Base-by-base conservation (phyloP, 306 rosid genomes). In the Glycine tomentella region DNA sequence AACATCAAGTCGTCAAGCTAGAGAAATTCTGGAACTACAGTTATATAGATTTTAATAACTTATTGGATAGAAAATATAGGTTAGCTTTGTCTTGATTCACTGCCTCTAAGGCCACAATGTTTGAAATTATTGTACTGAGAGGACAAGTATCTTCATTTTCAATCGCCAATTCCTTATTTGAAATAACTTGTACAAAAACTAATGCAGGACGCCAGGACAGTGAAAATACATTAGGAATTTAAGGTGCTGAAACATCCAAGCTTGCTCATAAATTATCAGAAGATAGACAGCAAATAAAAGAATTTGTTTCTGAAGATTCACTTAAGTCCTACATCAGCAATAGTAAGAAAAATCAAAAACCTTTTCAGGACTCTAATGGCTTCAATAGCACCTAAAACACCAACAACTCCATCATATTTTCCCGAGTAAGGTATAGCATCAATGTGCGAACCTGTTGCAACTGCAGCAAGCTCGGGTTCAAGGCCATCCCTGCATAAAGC, bases 401-500 rank as follows among this genome's bases (percentile, higher is more conserved):
- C 99, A 69, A 95, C 90, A 59, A 95, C 98, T 56, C 99, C 99
- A 64, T 95, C 99, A 74, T 93, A 95, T 89, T 93, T 95, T 77
- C 99, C 98, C 11, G 98, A 93, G 90, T 88, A 95, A 63, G 98
- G 98, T 84, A 95, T 93, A 36, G 99, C 99, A 88, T 95, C 99
- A 53, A 90, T 87, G 90, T 95, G 99, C 4, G 99, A 95, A 73
- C 98, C 99, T 0, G 99, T 90, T 65, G 96, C 97, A 63, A 90
- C 97, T 57, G 97, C 98, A 73, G 94, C 86, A 82, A 93, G 93
- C 83, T 88, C 89, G 0, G 97, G 89, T 75, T 90, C 88, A 73
- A 62, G 59, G 33, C 98, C 98, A 74, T 88, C 93, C 98, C 98
- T 95, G 84, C 79, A 88, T 62, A 73, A 49, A 74, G 13, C 52